Percentiles rank a stretch among this genome's conserved stretches.
Evolutionary conservation across 2,329 filamentous ascomycete species (phyloP).

Genomic region (Aspergillus neotritici): DNA sequence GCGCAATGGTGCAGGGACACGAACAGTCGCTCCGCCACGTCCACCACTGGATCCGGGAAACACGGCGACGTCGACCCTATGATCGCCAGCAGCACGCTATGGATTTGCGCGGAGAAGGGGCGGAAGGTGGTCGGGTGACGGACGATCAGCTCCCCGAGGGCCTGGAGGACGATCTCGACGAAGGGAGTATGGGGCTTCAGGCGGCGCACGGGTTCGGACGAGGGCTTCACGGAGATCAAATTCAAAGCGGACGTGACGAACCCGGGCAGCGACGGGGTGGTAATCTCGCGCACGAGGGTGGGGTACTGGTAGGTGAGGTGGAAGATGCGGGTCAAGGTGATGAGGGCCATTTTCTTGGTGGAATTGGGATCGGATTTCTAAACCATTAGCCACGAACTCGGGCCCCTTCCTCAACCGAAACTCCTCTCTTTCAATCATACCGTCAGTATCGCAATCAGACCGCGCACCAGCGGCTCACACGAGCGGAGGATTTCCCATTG

Average conservation of each 20-base stretch:
- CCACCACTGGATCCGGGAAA: constrained; percentile 50
- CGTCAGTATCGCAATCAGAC: constrained; percentile 67
- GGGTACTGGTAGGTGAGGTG: constrained; percentile 74
- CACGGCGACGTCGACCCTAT: constrained; percentile 57
- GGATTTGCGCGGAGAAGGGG: constrained; percentile 65
- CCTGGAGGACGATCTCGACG: constrained; percentile 63
- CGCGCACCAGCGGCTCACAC: constrained; percentile 68
- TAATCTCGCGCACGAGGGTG: constrained; percentile 79
- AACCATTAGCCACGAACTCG: no score
- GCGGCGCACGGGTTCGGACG: constrained; percentile 31
- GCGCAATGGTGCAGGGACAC: constrained; percentile 73
- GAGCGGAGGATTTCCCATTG: constrained; percentile 75
- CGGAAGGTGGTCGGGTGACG: constrained; percentile 79
- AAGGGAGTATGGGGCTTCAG: constrained; percentile 44
- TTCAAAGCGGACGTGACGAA: constrained; percentile 71
- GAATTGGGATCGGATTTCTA: constrained; percentile 71
- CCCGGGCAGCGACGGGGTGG: constrained; percentile 69
- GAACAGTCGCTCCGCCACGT: constrained; percentile 59
- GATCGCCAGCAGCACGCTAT: constrained; percentile 53
- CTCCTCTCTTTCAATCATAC: constrained; percentile 38
- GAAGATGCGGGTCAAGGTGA: constrained; percentile 78
- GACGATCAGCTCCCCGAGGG: constrained; percentile 67
- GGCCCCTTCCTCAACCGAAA: not conserved
- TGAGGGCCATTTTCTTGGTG: constrained; percentile 69
- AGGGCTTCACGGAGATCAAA: constrained; percentile 49